Percentiles rank a stretch among this genome's conserved stretches.
Evolutionary conservation across 768 basidiomycete species (phyloP).

Genomic region (Lentinula sp.): DNA sequence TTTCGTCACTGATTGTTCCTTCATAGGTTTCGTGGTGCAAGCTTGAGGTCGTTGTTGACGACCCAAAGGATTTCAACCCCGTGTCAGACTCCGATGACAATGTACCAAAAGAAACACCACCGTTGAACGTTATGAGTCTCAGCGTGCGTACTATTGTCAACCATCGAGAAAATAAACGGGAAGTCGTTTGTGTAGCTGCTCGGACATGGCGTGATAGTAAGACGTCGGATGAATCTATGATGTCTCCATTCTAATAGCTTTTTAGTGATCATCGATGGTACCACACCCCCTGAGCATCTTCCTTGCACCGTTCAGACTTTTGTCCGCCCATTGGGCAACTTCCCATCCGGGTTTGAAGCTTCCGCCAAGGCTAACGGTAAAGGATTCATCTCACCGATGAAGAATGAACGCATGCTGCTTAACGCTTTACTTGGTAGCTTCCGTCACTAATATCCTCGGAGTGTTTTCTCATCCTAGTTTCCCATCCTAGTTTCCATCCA

Average conservation of each 20-base stretch:
- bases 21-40: constrained; percentile 94
- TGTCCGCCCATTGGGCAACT: constrained; percentile 82
- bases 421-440: constrained; percentile 68
- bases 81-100: constrained; percentile 64
- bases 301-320: constrained; percentile 83
- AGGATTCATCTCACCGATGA: constrained; percentile 66
- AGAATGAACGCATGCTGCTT: constrained; percentile 81
- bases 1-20: background rate
- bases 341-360: constrained; percentile 79
- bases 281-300: constrained; percentile 82
- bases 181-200: constrained; percentile 80
- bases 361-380: constrained; percentile 58
- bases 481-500: constrained; percentile 55
- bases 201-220: constrained; percentile 73
- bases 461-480: background rate
- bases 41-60: constrained; percentile 74
- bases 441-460: background rate
- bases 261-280: constrained; percentile 83
- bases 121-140: constrained; percentile 86
- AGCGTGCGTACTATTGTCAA: constrained; percentile 89
- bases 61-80: constrained; percentile 87
- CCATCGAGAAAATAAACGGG: constrained; percentile 89
- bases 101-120: constrained; percentile 78
- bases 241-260: background rate
- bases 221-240: background rate